Conservation (phyloP, 2,329 filamentous ascomycete genomes). For the Monosporascus sp. region DNA sequence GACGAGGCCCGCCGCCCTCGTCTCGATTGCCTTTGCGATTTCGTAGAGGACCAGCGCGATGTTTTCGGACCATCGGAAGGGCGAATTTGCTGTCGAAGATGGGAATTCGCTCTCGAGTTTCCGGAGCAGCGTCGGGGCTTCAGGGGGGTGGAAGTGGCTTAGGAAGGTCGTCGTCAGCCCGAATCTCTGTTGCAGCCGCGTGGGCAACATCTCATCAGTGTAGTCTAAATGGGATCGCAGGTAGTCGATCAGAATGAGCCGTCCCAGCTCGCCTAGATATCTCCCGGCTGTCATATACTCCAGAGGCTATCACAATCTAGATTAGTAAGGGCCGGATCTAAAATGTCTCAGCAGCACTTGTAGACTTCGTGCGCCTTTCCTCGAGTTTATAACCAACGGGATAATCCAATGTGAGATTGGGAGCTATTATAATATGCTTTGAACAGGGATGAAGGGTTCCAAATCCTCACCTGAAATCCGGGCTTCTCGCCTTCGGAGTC, state of each 20-base stretch:
- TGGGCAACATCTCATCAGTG: slow-evolving; percentile 44
- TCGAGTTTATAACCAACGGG: too few relatives aligned
- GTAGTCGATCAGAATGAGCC: slow-evolving; percentile 65
- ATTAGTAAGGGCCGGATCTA: too few relatives aligned
- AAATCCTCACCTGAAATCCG: slow-evolving; percentile 55
- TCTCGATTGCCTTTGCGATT: slow-evolving; percentile 66
- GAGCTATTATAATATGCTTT: too few relatives aligned
- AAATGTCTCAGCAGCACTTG: too few relatives aligned
- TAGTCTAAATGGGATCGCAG: slow-evolving; percentile 41
- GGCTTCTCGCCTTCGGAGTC: slow-evolving; percentile 64
- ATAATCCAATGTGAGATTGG: too few relatives aligned
- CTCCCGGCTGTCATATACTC: slow-evolving; percentile 81
- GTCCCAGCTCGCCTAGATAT: slow-evolving; percentile 72
- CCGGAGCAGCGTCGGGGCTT: slow-evolving; percentile 37
- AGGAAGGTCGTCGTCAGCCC: slow-evolving; percentile 68
- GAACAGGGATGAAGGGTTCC: too few relatives aligned
- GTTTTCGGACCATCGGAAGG: slow-evolving; percentile 59
- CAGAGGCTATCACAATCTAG: slow-evolving; percentile 42
- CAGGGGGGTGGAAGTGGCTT: slow-evolving; percentile 60
- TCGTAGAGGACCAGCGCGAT: slow-evolving; percentile 56
- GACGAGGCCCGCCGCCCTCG: slow-evolving; percentile 67
- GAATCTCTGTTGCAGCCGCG: slow-evolving; percentile 51
- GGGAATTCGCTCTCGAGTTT: slow-evolving; percentile 52
- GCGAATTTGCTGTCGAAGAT: slow-evolving; percentile 34
- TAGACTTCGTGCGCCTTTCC: too few relatives aligned